phyloP scores from a whole-genome alignment of 768 basidiomycete species.

The Tricholoma flavovirens region DNA sequence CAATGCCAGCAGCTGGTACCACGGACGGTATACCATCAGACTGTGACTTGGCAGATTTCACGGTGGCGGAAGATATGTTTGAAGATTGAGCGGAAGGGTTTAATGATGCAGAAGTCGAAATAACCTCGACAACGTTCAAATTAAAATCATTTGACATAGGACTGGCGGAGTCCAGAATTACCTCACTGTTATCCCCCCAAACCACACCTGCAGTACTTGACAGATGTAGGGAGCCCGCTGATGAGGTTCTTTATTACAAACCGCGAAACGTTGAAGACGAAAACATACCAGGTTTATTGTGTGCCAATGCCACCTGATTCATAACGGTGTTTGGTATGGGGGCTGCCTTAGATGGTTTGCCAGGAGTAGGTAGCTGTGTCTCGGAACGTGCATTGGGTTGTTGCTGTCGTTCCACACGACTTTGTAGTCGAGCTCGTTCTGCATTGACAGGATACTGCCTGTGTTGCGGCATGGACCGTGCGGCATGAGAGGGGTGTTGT shows the following conservation, averaged over 20 bases:
- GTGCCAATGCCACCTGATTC: background rate
- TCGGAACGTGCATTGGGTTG: background rate
- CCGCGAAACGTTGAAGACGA: background rate
- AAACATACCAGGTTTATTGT: background rate
- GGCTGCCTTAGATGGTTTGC: background rate
- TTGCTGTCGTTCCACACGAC: background rate
- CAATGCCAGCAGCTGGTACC: too few relatives aligned
- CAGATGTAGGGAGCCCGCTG: background rate
- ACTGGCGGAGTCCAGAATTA: background rate
- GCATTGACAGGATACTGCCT: background rate
- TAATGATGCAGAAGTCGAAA: background rate
- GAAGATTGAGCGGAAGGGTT: background rate
- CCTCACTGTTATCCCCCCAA: background rate
- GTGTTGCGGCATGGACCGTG: background rate
- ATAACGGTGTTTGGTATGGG: background rate
- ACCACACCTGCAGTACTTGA: background rate
- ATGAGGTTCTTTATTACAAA: background rate
- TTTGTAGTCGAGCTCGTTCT: background rate
- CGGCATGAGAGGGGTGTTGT: background rate
- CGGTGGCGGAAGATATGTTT: background rate
- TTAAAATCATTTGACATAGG: background rate
- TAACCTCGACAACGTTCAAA: background rate
- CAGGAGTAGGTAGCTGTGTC: background rate
- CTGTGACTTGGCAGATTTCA: background rate
- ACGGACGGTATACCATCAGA: background rate